Percentiles rank a stretch among this genome's conserved stretches.
These are phyloP conservation scores for Boletus subcaerulescens DNA, from an alignment of 768 basidiomycete species.

Conservation along the genomic window DNA sequence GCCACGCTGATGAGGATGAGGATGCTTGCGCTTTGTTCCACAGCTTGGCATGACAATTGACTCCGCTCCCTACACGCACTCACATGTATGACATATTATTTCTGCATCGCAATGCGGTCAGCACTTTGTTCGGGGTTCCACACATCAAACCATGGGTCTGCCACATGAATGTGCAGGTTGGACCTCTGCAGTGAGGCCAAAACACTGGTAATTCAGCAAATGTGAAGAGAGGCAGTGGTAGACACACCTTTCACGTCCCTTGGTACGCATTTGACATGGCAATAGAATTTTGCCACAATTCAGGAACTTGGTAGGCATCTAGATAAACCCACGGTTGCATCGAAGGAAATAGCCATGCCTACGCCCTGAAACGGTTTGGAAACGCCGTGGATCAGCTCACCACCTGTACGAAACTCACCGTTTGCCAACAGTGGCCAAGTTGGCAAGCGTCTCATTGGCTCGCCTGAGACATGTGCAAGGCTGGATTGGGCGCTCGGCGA, in stretches of 20 bases:
- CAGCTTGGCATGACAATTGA: constrained; percentile 29
- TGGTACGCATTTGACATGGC: neutral
- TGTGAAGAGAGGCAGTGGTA: neutral
- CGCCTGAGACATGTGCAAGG: neutral
- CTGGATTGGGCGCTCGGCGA: neutral
- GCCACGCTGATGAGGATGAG: neutral
- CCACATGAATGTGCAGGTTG: constrained; percentile 7
- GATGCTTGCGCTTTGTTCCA: constrained; percentile 2
- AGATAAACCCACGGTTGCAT: neutral
- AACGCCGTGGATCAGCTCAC: neutral
- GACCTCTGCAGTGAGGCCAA: neutral
- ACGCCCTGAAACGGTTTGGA: neutral
- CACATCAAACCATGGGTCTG: neutral
- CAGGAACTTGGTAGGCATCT: neutral
- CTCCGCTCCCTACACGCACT: constrained; percentile 5
- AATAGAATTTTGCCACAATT: neutral
- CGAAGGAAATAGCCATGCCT: neutral
- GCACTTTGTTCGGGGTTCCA: neutral
- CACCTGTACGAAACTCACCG: constrained; percentile 7
- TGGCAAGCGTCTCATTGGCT: constrained; percentile 1
- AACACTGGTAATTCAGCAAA: neutral
- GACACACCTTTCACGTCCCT: neutral
- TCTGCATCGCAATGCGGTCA: constrained; percentile 4
- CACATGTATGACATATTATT: constrained; percentile 18
- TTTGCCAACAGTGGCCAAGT: constrained; percentile 9